A percentile compares a stretch with the other conserved stretches of the same genome.
phyloP scores from a whole-genome alignment of 208 protist genomes.

The Leptomonas seymouri region DNA sequence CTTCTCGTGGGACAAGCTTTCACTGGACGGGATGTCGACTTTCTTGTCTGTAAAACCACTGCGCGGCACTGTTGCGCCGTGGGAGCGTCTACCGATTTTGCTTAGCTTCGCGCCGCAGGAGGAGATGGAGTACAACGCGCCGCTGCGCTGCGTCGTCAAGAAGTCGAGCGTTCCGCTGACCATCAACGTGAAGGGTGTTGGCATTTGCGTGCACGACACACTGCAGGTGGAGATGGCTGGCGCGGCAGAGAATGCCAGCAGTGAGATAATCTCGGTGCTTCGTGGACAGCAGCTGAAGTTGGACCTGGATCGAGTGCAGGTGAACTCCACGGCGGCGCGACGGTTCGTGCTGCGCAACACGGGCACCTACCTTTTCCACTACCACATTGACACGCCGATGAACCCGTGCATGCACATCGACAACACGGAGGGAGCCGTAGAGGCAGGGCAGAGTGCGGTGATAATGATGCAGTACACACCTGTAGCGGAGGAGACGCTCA shows the following conservation, averaged over 20 bases:
- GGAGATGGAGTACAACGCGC: slow-evolving; percentile 95
- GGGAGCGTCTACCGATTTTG: slow-evolving; percentile 69
- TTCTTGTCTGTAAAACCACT: slow-evolving; percentile 83
- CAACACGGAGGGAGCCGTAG: slow-evolving; percentile 67
- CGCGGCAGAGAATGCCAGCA: slow-evolving; percentile 29
- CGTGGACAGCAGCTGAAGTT: slow-evolving; percentile 52
- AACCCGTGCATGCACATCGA: slow-evolving; percentile 57
- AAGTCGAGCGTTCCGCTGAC: slow-evolving; percentile 90
- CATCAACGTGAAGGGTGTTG: slow-evolving; percentile 97
- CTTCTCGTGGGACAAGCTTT: slow-evolving; percentile 91
- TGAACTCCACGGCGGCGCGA: slow-evolving; percentile 80
- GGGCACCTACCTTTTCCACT: slow-evolving; percentile 92
- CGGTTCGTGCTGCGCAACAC: slow-evolving; percentile 91
- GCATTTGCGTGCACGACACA: slow-evolving; percentile 90
- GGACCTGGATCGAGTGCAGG: slow-evolving; percentile 94
- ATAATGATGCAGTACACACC: slow-evolving; percentile 87
- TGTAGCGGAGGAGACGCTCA: slow-evolving; percentile 65
- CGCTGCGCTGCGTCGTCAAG: slow-evolving; percentile 91
- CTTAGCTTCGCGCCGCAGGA: slow-evolving; percentile 89
- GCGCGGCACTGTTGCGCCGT: slow-evolving; percentile 78
- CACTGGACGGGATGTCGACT: slow-evolving; percentile 39
- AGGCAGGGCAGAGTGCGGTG: slow-evolving; percentile 59
- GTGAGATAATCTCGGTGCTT: slow-evolving; percentile 38
- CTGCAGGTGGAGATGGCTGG: slow-evolving; percentile 66
- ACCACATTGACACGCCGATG: slow-evolving; percentile 51